Conservation (phyloP, 169 alveolate genomes). For the Cryptosporidium tyzzeri region DNA sequence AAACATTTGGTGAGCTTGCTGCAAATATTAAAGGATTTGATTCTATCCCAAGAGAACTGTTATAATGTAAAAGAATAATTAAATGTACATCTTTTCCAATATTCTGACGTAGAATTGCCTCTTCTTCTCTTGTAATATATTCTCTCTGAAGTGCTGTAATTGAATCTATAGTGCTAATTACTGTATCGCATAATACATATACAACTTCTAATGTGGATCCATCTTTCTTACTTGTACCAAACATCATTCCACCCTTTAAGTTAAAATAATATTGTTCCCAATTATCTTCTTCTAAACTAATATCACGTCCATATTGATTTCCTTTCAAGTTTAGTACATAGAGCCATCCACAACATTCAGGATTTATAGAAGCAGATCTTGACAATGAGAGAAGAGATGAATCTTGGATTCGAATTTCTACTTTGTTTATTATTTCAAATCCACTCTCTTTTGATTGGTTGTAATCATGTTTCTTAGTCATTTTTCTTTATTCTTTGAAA, state of each 20-base stretch:
- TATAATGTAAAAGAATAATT: conserved; percentile 53
- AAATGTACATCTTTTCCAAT: conserved; percentile 67
- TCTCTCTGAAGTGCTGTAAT: conserved; percentile 69
- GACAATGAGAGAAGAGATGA: conserved; percentile 68
- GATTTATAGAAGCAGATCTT: conserved; percentile 56
- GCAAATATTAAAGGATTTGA: conserved; percentile 75
- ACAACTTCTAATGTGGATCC: conserved; percentile 75
- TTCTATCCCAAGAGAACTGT: conserved; percentile 46
- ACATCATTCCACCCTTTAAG: conserved; percentile 72
- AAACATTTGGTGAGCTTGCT: conserved; percentile 73
- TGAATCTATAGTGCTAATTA: conserved; percentile 68
- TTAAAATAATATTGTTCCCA: conserved; percentile 72
- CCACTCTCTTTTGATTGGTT: conserved; percentile 40
- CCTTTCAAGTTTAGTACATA: conserved; percentile 53
- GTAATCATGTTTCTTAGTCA: conserved; percentile 6
- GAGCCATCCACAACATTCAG: conserved; percentile 76
- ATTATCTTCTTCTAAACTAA: conserved; percentile 26
- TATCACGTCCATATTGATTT: conserved; percentile 9
- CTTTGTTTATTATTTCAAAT: conserved; percentile 45
- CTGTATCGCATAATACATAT: conserved; percentile 57
- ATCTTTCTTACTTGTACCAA: conserved; percentile 72
- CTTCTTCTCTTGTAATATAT: conserved; percentile 70
- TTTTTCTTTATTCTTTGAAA: not conserved
- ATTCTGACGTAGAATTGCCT: conserved; percentile 42
- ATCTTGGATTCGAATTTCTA: conserved; percentile 70